Percentiles rank a stretch among this genome's conserved stretches.
Evolutionary conservation across 2,329 filamentous ascomycete genomes (phyloP).

Genomic region (Madurella mycetomatis): DNA sequence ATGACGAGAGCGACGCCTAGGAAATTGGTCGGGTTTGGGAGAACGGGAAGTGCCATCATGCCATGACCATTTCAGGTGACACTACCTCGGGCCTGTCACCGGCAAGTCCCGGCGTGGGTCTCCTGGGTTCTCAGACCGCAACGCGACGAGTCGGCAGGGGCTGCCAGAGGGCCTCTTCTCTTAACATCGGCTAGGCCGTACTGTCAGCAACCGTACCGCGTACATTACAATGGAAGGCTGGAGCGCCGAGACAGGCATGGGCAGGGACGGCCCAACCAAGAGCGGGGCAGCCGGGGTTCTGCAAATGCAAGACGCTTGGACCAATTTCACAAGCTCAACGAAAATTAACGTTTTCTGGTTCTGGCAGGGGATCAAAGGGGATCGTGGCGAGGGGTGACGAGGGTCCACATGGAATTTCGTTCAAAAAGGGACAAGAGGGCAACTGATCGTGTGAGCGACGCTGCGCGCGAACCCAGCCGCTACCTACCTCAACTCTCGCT

Average conservation of each 20-base stretch:
- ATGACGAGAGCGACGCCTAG: constrained; percentile 71
- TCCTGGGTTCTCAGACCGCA: too few species aligned
- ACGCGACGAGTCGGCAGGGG: too few species aligned
- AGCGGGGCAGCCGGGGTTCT: neutral
- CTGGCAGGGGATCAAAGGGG: neutral
- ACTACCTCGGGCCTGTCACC: too few species aligned
- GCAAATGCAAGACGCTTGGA: neutral
- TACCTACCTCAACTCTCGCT: neutral
- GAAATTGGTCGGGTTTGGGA: constrained; percentile 52
- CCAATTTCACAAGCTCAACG: neutral
- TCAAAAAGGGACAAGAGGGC: constrained; percentile 14
- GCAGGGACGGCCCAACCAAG: neutral
- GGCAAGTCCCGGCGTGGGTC: too few species aligned
- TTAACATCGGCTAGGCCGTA: too few species aligned
- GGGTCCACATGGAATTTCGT: constrained; percentile 1
- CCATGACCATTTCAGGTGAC: too few species aligned
- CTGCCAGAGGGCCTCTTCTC: too few species aligned
- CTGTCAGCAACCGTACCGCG: too few species aligned
- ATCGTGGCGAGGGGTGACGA: constrained; percentile 3
- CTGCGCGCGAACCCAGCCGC: neutral
- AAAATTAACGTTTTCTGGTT: too few species aligned
- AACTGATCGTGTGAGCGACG: constrained; percentile 24
- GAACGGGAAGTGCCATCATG: constrained; percentile 45
- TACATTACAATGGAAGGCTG: too few species aligned
- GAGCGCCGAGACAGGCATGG: neutral